Evolutionary conservation across 768 basidiomycete species (phyloP).

Genomic region (Leccinum rimulosum): DNA sequence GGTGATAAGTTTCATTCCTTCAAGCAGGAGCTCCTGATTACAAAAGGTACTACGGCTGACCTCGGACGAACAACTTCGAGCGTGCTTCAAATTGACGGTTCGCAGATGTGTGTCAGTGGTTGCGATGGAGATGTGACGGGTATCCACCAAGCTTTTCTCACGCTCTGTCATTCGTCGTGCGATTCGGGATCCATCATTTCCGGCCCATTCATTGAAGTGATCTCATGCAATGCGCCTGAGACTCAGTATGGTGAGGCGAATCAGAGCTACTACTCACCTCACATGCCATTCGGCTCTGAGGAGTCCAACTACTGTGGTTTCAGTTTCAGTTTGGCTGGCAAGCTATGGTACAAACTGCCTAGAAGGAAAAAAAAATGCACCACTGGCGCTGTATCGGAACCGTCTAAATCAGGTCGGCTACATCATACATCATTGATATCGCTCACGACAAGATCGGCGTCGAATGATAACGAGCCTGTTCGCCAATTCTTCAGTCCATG

Average conservation of each 20-base stretch:
- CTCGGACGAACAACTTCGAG: slow-evolving; percentile 1
- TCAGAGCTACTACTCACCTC: too few species aligned
- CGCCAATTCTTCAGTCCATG: too few species aligned
- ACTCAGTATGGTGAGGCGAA: too few species aligned
- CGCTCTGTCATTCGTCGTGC: slow-evolving; percentile 73
- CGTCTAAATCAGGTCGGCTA: neutral
- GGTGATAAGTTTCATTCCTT: too few species aligned
- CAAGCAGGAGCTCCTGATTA: slow-evolving; percentile 47
- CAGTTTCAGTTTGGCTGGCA: too few species aligned
- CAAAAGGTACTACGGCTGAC: slow-evolving; percentile 49
- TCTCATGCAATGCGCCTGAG: too few species aligned
- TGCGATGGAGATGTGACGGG: slow-evolving; percentile 60
- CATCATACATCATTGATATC: neutral
- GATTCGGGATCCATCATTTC: slow-evolving; percentile 67
- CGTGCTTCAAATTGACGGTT: neutral
- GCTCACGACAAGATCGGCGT: too few species aligned
- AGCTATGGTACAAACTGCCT: too few species aligned
- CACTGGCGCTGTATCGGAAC: neutral
- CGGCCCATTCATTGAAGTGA: slow-evolving; percentile 52
- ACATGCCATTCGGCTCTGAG: neutral
- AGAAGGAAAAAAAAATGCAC: neutral
- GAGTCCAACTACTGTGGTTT: slow-evolving; percentile 1
- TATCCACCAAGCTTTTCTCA: slow-evolving; percentile 67
- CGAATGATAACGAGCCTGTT: too few species aligned
- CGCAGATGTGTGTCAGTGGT: slow-evolving; percentile 54